Evolutionary conservation across 2,329 filamentous ascomycete species (phyloP).

Genomic region (Fusarium stilboides): DNA sequence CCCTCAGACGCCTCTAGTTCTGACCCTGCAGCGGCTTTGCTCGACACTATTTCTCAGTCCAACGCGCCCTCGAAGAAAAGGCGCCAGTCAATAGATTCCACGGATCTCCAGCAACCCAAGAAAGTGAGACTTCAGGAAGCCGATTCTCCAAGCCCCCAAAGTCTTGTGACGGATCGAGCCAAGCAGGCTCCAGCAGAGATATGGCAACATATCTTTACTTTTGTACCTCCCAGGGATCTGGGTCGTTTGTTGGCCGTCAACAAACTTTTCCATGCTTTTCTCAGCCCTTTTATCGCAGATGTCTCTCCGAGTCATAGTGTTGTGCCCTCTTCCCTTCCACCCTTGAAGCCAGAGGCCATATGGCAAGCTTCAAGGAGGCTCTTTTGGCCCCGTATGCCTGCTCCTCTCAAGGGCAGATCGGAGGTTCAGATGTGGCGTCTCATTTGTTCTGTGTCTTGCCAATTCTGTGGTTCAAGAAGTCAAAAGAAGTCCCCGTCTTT

Average conservation of each 20-base stretch:
- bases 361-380: slow-evolving; percentile 79
- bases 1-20: slow-evolving; percentile 35
- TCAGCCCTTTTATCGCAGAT: slow-evolving; percentile 63
- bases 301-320: slow-evolving; percentile 35
- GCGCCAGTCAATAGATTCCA: slow-evolving; percentile 34
- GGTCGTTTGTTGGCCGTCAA: slow-evolving; percentile 77
- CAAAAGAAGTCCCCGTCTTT: slow-evolving; percentile 30
- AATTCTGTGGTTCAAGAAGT: slow-evolving; percentile 72
- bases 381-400: slow-evolving; percentile 77
- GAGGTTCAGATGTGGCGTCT: slow-evolving; percentile 86
- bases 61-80: slow-evolving; percentile 36
- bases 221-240: slow-evolving; percentile 74
- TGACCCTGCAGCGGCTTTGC: slow-evolving; percentile 25
- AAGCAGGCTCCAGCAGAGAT: slow-evolving; percentile 70
- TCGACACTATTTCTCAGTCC: slow-evolving; percentile 21
- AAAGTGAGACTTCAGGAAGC: slow-evolving; percentile 42
- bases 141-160: slow-evolving; percentile 18
- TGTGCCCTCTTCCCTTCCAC: slow-evolving; percentile 49
- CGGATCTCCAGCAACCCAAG: slow-evolving; percentile 36
- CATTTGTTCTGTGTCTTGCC: slow-evolving; percentile 73
- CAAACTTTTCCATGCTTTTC: slow-evolving; percentile 74
- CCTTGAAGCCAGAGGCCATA: slow-evolving; percentile 73
- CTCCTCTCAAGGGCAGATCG: slow-evolving; percentile 73
- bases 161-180: slow-evolving; percentile 37
- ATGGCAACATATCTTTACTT: slow-evolving; percentile 80